Base-by-base conservation (phyloP, 345 rosid genomes). In the Arabidopsis thaliana region DNA sequence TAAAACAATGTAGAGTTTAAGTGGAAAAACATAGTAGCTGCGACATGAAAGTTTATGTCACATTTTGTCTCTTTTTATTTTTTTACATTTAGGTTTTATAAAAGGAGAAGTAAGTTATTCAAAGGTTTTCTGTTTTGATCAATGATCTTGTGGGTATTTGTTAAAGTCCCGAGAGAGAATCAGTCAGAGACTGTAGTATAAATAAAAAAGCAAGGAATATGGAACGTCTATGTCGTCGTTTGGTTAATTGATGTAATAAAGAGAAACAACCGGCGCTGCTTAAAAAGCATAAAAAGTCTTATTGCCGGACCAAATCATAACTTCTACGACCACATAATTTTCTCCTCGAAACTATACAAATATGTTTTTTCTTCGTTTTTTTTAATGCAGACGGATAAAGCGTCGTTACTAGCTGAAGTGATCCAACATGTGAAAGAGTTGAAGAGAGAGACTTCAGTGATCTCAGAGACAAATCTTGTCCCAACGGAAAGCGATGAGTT, bases 351-450 rank as follows among this genome's bases (percentile, higher is more conserved):
- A 55, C 56, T 20, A 59, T 40, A 69, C 77, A 71, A 37, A 57
- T 23, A 20, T 41, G 30, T 68, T 23, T 30, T 44, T 40, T 11
- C 14, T 23, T 20, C 24, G 41, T 8, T 24, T 33, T 37, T 13
- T n/a, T n/a, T 13, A 24, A 25, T 72, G 56, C 57, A 92, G 99
- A 95, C 99, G 63, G 99, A 95, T 83, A 95, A 95, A 80, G 99
- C 99, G 5, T 95, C 97, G 37, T 75, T 95, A 84, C 85, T 95
- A 28, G 99, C 97, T 10, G 97, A 95, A 80, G 99, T 95, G 34
- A 95, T 95, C 82, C 99, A 95, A 70, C 97, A 92, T 36, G 96
- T 95, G n/a, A 95, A 90, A 75, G 99, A 95, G 79, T 85, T 92
- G 10, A 89, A 89, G 76, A 87, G 90, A 33, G 93, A 89, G 82